These are phyloP conservation scores for Lactuca saligna DNA, from an alignment of 129 eudicot species.

Conservation along the genomic window DNA sequence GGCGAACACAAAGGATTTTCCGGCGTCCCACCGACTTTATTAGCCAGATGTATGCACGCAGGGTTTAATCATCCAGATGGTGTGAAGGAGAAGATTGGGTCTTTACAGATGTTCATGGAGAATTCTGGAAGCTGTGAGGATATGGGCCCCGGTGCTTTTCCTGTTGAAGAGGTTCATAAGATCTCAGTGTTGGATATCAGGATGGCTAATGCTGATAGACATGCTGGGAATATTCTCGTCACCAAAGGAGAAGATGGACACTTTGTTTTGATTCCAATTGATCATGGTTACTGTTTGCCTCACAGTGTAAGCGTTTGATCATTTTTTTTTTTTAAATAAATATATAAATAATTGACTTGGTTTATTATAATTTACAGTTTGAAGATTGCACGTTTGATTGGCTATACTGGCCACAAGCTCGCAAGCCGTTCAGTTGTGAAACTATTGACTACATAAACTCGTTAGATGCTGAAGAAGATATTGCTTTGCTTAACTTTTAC, in stretches of 20 bases:
- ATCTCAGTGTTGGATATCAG: conserved; percentile 64
- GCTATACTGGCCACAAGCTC: conserved; percentile 84
- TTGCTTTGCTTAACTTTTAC: conserved; percentile 50
- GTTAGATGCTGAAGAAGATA: conserved; percentile 70
- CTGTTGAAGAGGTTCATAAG: conserved; percentile 66
- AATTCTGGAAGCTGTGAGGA: conserved; percentile 74
- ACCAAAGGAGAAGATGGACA: conserved; percentile 46
- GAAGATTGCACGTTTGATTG: conserved; percentile 31
- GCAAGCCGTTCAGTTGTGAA: conserved; percentile 46
- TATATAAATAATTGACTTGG: neutral
- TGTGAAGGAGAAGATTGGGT: conserved; percentile 48
- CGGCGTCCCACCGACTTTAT: conserved; percentile 60
- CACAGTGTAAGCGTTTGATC: conserved; percentile 43
- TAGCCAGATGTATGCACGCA: conserved; percentile 51
- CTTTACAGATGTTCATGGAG: conserved; percentile 67
- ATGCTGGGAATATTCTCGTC: conserved; percentile 22
- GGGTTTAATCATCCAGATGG: conserved; percentile 64
- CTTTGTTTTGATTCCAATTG: conserved; percentile 55
- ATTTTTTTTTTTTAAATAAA: neutral
- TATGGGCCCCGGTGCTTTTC: conserved; percentile 62
- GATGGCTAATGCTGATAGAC: conserved; percentile 55
- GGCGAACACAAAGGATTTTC: conserved; percentile 56
- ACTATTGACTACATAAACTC: conserved; percentile 57
- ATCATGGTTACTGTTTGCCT: conserved; percentile 84
- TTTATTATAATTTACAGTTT: conserved; percentile 40